Conservation (phyloP, 139 green algal species). For the Picochlorum costavermella region DNA sequence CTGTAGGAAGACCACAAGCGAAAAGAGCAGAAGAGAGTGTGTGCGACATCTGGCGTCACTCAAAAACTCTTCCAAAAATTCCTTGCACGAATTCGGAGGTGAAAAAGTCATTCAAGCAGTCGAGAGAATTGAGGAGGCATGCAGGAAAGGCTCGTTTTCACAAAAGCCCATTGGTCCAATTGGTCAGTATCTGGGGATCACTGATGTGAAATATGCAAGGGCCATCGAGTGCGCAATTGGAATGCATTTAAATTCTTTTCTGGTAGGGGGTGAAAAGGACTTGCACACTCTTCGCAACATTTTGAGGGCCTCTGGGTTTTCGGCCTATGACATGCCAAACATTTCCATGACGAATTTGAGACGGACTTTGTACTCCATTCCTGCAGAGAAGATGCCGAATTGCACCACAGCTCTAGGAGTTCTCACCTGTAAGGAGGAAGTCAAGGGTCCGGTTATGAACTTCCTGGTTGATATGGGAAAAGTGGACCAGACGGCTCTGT, state of each 20-base stretch:
- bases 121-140: constrained; percentile 3
- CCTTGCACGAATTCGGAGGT: constrained; percentile 19
- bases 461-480: constrained; percentile 23
- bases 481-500: constrained; percentile 22
- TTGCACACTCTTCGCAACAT: constrained; percentile 14
- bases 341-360: constrained; percentile 27
- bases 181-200: constrained; percentile 19
- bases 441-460: constrained; percentile 26
- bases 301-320: neutral
- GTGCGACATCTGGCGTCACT: neutral
- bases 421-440: constrained; percentile 9
- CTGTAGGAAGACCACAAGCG: constrained; percentile 6
- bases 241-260: constrained; percentile 17
- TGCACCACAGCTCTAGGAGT: constrained; percentile 21
- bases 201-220: constrained; percentile 22
- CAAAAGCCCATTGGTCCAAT: constrained; percentile 33
- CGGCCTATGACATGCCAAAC: neutral
- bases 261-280: constrained; percentile 28
- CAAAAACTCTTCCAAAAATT: constrained; percentile 4
- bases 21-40: neutral
- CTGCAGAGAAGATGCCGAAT: constrained; percentile 3
- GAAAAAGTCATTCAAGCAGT: constrained; percentile 8
- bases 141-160: constrained; percentile 15
- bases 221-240: constrained; percentile 18
- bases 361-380: constrained; percentile 25